Conservation (phyloP, 2,329 filamentous ascomycete species). For the Hypoxylon sp. region DNA sequence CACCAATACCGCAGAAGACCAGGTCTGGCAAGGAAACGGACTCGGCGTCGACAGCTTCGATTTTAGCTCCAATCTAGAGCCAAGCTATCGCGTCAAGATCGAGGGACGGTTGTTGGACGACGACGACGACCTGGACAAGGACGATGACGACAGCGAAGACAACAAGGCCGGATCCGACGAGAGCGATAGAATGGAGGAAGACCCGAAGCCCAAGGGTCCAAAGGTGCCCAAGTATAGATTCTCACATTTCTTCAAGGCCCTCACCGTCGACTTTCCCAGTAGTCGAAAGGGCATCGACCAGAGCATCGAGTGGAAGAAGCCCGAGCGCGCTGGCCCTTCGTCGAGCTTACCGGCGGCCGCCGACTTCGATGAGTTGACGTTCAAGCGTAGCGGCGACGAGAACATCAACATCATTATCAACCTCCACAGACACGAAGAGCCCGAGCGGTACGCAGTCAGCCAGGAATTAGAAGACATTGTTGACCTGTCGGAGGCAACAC, state of each 20-base stretch:
- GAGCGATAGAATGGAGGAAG: slow-evolving; percentile 67
- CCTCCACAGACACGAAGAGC: slow-evolving; percentile 81
- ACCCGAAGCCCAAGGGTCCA: slow-evolving; percentile 52
- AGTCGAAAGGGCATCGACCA: slow-evolving; percentile 65
- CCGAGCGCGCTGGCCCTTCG: slow-evolving; percentile 62
- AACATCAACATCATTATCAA: slow-evolving; percentile 92
- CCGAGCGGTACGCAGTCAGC: slow-evolving; percentile 83
- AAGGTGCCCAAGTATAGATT: slow-evolving; percentile 62
- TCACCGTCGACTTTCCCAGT: slow-evolving; percentile 76
- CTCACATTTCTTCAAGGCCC: slow-evolving; percentile 83
- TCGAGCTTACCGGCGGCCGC: slow-evolving; percentile 68
- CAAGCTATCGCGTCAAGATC: slow-evolving; percentile 89
- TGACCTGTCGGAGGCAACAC: slow-evolving; percentile 85
- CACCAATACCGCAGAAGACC: slow-evolving; percentile 91
- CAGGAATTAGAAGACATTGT: slow-evolving; percentile 82
- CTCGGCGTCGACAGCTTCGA: slow-evolving; percentile 80
- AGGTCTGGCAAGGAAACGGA: slow-evolving; percentile 83
- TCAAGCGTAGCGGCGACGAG: slow-evolving; percentile 90
- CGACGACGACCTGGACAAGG: slow-evolving; percentile 57
- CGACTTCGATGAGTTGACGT: slow-evolving; percentile 90
- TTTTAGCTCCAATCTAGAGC: slow-evolving; percentile 78
- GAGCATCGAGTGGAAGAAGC: slow-evolving; percentile 86
- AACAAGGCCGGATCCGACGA: slow-evolving; percentile 57
- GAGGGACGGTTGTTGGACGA: slow-evolving; percentile 85
- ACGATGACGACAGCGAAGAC: slow-evolving; percentile 59